A percentile compares a stretch with the other conserved stretches of the same genome.
Evolutionary conservation across 2,329 filamentous ascomycete species (phyloP).

Genomic region (Coniochaeta sp.): DNA sequence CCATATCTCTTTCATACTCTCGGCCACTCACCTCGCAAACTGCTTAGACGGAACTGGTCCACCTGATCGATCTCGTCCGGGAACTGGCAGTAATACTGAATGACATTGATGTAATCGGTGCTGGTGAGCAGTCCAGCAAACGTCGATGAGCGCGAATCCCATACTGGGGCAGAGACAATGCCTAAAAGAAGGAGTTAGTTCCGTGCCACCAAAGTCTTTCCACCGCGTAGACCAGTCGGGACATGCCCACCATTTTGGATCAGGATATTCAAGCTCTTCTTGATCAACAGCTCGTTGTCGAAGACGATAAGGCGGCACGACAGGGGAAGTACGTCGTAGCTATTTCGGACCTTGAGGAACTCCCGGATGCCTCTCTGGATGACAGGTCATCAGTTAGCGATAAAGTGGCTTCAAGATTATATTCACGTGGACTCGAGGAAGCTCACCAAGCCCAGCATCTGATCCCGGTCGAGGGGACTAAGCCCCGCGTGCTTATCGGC

Average conservation of each 20-base stretch:
- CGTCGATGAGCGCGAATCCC: conserved; percentile 88
- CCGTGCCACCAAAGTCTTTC: conserved; percentile 3
- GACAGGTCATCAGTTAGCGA: background rate
- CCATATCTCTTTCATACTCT: background rate
- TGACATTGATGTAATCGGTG: conserved; percentile 96
- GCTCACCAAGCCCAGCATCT: conserved; percentile 70
- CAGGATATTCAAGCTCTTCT: conserved; percentile 92
- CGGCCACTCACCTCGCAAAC: conserved; percentile 62
- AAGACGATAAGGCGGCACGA: conserved; percentile 95
- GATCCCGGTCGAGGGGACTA: conserved; percentile 64
- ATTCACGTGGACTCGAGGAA: conserved; percentile 1
- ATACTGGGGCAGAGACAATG: conserved; percentile 94
- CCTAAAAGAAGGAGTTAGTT: conserved; percentile 40
- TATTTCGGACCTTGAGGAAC: conserved; percentile 92
- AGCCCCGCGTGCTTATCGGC: conserved; percentile 31
- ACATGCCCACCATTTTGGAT: conserved; percentile 76
- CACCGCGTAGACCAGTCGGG: background rate
- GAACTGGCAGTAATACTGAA: conserved; percentile 98
- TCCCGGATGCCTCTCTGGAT: conserved; percentile 80
- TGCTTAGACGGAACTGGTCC: conserved; percentile 88
- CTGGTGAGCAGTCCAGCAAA: conserved; percentile 93
- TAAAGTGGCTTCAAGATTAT: background rate
- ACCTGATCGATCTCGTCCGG: conserved; percentile 83
- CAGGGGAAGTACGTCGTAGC: conserved; percentile 93
- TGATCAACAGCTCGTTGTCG: conserved; percentile 89